Percentiles rank a stretch among this genome's conserved stretches.
Evolutionary conservation across 257 asterid genomes (phyloP).

Genomic region (Rhazya stricta): DNA sequence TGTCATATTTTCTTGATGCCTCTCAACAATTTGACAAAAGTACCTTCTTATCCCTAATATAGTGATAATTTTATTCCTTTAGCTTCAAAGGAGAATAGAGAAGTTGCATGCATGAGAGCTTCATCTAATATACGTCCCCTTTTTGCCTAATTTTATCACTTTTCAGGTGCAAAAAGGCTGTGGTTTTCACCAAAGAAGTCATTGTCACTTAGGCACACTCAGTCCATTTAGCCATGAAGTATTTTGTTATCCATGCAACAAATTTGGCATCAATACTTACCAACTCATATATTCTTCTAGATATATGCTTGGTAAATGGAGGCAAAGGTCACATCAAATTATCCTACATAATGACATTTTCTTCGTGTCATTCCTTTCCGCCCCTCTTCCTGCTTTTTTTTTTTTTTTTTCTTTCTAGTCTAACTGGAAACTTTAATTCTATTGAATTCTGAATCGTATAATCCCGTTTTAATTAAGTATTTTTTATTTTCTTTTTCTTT

Average conservation of each 20-base stretch:
- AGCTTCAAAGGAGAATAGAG: not conserved
- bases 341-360: not conserved
- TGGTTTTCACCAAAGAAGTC: not conserved
- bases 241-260: not conserved
- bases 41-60: not conserved
- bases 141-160: no score
- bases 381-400: no score
- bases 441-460: no score
- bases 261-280: not conserved
- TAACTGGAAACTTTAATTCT: no score
- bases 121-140: not conserved
- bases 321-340: slow-evolving; percentile 11
- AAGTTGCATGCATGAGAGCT: not conserved
- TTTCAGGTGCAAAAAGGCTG: not conserved
- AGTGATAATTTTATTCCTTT: not conserved
- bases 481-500: no score
- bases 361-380: not conserved
- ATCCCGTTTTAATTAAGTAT: no score
- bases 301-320: not conserved
- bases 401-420: no score
- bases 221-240: no score
- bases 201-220: not conserved
- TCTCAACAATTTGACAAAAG: not conserved
- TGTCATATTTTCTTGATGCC: not conserved
- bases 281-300: slow-evolving; percentile 1